A percentile compares a stretch with the other conserved stretches of the same genome.
Evolutionary conservation across 805 yeast species (phyloP).

Genomic region (Candida pini): DNA sequence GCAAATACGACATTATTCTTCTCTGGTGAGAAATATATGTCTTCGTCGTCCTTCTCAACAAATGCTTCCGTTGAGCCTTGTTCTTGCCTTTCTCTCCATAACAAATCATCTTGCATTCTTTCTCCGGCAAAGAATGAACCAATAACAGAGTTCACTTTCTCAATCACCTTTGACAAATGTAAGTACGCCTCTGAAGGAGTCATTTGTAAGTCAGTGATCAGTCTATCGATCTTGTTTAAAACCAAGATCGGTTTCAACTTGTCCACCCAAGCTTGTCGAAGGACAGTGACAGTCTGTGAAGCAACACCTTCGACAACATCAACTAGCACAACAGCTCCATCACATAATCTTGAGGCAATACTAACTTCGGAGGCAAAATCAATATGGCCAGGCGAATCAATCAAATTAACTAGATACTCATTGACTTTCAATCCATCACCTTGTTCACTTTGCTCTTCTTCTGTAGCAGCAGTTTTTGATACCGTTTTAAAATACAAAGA

Average conservation of each 20-base stretch:
- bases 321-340: slow-evolving; percentile 91
- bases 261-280: slow-evolving; percentile 95
- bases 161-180: slow-evolving; percentile 74
- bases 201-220: slow-evolving; percentile 75
- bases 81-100: slow-evolving; percentile 65
- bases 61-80: slow-evolving; percentile 42
- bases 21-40: slow-evolving; percentile 81
- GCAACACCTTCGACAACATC: slow-evolving; percentile 99
- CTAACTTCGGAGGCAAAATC: slow-evolving; percentile 96
- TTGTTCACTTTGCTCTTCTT: slow-evolving; percentile 14
- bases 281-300: slow-evolving; percentile 91
- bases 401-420: slow-evolving; percentile 83
- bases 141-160: slow-evolving; percentile 90
- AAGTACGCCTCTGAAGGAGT: slow-evolving; percentile 79
- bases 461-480: slow-evolving; percentile 20
- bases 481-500: slow-evolving; percentile 82
- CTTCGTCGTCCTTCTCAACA: slow-evolving; percentile 73
- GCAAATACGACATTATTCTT: slow-evolving; percentile 88
- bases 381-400: slow-evolving; percentile 99
- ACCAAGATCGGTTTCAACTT: slow-evolving; percentile 83
- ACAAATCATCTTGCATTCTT: slow-evolving; percentile 80
- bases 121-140: slow-evolving; percentile 93
- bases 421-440: slow-evolving; percentile 31
- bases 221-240: slow-evolving; percentile 84
- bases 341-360: slow-evolving; percentile 92